Conservation (phyloP, 768 basidiomycete species). For the Tulasnella sp. region DNA sequence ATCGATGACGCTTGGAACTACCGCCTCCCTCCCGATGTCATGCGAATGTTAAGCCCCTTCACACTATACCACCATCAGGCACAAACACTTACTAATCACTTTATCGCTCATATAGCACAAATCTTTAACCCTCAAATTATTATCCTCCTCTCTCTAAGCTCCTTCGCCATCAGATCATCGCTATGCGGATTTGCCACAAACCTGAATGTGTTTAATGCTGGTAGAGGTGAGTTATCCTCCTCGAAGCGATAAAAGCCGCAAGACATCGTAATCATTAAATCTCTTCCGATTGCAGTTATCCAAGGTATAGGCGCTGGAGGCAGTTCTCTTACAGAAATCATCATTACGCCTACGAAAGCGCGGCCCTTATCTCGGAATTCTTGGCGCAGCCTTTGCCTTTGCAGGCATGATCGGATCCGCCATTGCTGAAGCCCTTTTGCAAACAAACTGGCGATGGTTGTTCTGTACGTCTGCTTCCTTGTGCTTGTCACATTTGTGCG, state of each 20-base stretch:
- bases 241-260: not conserved
- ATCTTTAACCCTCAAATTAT: slow-evolving; percentile 31
- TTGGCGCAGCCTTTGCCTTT: slow-evolving; percentile 30
- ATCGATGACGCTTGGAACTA: slow-evolving; percentile 22
- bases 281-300: slow-evolving; percentile 23
- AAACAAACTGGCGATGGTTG: slow-evolving; percentile 34
- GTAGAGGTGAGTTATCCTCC: not conserved
- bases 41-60: slow-evolving; percentile 24
- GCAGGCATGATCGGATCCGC: slow-evolving; percentile 29
- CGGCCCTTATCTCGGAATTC: slow-evolving; percentile 26
- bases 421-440: slow-evolving; percentile 28
- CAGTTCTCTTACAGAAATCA: slow-evolving; percentile 24
- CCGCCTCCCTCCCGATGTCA: slow-evolving; percentile 29
- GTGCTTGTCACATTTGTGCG: not conserved
- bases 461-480: slow-evolving; percentile 29
- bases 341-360: slow-evolving; percentile 32
- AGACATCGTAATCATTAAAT: too few relatives aligned
- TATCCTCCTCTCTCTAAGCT: slow-evolving; percentile 24
- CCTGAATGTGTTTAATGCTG: slow-evolving; percentile 33
- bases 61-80: not conserved
- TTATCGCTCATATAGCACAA: slow-evolving; percentile 24
- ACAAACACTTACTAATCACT: not conserved
- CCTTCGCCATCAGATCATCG: slow-evolving; percentile 33
- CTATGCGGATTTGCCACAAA: slow-evolving; percentile 33
- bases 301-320: slow-evolving; percentile 27